Evolutionary conservation across 768 basidiomycete genomes (phyloP).

Genomic region (Steccherinum ochraceum): DNA sequence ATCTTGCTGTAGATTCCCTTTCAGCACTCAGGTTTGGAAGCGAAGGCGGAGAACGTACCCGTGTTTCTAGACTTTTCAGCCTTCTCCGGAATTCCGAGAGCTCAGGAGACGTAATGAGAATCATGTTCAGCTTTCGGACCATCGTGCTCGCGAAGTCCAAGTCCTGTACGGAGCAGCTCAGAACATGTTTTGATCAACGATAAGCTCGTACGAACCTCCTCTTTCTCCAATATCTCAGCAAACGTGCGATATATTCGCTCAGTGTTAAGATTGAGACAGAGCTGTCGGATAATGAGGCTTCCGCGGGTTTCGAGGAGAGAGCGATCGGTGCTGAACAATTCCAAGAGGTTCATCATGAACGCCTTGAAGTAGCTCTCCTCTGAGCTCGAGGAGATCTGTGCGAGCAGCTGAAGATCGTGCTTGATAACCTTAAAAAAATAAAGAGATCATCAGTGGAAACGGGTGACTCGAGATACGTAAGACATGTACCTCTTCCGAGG

Average conservation of each 20-base stretch:
- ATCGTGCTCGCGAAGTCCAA: slow-evolving; percentile 97
- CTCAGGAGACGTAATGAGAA: slow-evolving; percentile 94
- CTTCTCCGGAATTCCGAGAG: slow-evolving; percentile 91
- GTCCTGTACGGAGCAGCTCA: slow-evolving; percentile 46
- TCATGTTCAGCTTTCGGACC: slow-evolving; percentile 95
- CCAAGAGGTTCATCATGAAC: slow-evolving; percentile 93
- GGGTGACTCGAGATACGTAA: slow-evolving; percentile 9
- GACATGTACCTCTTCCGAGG: slow-evolving; percentile 93
- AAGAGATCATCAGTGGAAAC: not conserved
- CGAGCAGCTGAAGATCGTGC: slow-evolving; percentile 89
- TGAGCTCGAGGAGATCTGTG: slow-evolving; percentile 93
- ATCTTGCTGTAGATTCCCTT: slow-evolving; percentile 73
- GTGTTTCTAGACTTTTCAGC: slow-evolving; percentile 87
- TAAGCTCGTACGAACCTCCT: slow-evolving; percentile 59
- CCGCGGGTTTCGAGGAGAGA: slow-evolving; percentile 86
- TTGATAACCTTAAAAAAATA: slow-evolving; percentile 70
- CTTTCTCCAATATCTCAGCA: slow-evolving; percentile 96
- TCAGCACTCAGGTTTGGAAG: not conserved
- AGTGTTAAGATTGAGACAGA: slow-evolving; percentile 90
- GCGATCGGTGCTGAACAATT: slow-evolving; percentile 92
- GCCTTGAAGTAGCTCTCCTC: slow-evolving; percentile 94
- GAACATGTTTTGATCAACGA: not conserved
- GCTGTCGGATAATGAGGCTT: slow-evolving; percentile 90
- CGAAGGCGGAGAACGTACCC: slow-evolving; percentile 44
- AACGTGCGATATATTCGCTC: slow-evolving; percentile 94